These are phyloP conservation scores for Crucihimalaya himalaica DNA, from an alignment of 345 rosid genomes.

Conservation along the genomic window DNA sequence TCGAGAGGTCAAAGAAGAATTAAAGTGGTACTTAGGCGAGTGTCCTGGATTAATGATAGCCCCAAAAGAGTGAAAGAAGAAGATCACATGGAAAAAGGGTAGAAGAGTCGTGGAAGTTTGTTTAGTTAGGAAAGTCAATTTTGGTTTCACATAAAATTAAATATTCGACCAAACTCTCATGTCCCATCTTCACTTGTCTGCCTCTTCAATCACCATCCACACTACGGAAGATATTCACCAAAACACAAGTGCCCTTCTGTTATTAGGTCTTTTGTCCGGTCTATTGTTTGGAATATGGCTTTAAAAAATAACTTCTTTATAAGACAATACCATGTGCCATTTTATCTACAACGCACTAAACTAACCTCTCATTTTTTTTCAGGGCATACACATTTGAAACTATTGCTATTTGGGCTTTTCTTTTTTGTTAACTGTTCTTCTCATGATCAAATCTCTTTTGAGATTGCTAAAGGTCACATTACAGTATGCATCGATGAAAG, in stretches of 20 bases:
- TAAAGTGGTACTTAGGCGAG: constrained; percentile 20
- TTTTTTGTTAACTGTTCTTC: constrained; percentile 3
- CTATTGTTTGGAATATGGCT: constrained; percentile 35
- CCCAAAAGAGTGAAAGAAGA: constrained; percentile 39
- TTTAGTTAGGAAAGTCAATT: constrained; percentile 36
- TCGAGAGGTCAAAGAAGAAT: constrained; percentile 25
- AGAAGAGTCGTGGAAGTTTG: constrained; percentile 38
- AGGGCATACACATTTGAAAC: neutral
- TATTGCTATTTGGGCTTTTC: neutral
- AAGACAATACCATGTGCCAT: constrained; percentile 34
- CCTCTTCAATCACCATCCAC: constrained; percentile 30
- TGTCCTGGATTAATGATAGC: constrained; percentile 6
- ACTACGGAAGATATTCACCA: constrained; percentile 24
- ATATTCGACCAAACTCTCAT: constrained; percentile 38
- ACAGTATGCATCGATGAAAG: neutral
- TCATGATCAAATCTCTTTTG: constrained; percentile 5
- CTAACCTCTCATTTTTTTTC: constrained; percentile 2
- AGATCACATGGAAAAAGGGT: constrained; percentile 28
- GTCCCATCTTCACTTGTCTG: constrained; percentile 38
- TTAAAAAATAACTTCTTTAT: neutral
- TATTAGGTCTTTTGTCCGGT: constrained; percentile 33
- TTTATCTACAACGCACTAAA: constrained; percentile 30
- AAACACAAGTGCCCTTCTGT: constrained; percentile 16
- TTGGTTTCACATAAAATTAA: constrained; percentile 3
- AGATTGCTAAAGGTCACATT: neutral